Conservation (phyloP, 805 yeast species). For the Hanseniaspora clermontiae region DNA sequence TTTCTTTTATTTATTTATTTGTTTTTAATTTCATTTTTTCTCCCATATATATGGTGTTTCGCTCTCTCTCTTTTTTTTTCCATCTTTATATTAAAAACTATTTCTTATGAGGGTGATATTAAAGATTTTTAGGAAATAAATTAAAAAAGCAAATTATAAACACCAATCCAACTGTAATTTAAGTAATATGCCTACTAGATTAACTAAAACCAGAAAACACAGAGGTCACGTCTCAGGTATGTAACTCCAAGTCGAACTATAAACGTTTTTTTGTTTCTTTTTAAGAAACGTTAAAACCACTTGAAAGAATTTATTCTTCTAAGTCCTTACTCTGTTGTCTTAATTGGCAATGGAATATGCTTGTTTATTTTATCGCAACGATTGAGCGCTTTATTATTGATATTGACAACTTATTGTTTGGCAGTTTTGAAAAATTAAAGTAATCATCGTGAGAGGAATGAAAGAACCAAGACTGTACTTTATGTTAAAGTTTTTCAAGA, state of each 20-base stretch:
- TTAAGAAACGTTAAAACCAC: not conserved
- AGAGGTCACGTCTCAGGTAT: conserved; percentile 99
- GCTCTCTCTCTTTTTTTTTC: not conserved
- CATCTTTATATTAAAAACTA: too few species aligned
- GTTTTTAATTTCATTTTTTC: not conserved
- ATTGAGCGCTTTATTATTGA: too few species aligned
- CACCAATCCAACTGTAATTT: not conserved
- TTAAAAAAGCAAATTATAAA: not conserved
- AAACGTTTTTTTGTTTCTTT: not conserved
- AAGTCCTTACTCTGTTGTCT: not conserved
- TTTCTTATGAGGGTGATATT: too few species aligned
- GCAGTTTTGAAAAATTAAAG: not conserved
- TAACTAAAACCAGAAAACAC: conserved; percentile 98
- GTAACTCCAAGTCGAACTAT: conserved; percentile 29
- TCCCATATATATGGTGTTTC: not conserved
- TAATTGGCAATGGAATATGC: not conserved
- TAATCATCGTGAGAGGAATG: conserved; percentile 27
- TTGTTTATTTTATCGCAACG: conserved; percentile 1
- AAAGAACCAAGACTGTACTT: conserved; percentile 29
- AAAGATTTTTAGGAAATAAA: not conserved
- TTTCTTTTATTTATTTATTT: not conserved
- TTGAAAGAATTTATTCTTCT: not conserved
- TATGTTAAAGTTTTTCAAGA: conserved; percentile 3
- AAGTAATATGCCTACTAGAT: conserved; percentile 89
- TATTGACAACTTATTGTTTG: too few species aligned